Conservation (phyloP, 2,329 filamentous ascomycete species). For the Hypoxylon sp. region DNA sequence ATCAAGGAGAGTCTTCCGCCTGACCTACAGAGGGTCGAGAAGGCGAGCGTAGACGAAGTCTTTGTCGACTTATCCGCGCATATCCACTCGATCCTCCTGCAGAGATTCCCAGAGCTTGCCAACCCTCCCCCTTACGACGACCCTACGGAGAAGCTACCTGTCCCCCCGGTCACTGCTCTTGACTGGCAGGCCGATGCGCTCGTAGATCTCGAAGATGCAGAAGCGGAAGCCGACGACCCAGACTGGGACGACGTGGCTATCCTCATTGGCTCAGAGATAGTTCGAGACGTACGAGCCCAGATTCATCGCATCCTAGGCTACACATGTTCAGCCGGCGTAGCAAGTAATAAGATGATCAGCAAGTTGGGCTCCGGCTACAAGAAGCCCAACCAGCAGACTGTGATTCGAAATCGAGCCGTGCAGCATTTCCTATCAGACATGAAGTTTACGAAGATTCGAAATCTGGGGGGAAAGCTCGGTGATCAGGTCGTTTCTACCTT, state of each 20-base stretch:
- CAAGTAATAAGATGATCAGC: constrained; percentile 92
- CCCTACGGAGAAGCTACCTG: constrained; percentile 75
- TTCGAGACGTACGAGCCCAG: constrained; percentile 76
- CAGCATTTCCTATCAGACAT: constrained; percentile 82
- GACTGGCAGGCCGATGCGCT: constrained; percentile 89
- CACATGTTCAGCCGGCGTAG: constrained; percentile 91
- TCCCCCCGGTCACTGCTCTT: constrained; percentile 74
- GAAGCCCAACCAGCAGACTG: constrained; percentile 94
- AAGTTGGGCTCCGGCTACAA: constrained; percentile 92
- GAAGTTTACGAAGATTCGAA: constrained; percentile 95
- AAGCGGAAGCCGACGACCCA: constrained; percentile 81
- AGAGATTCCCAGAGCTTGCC: constrained; percentile 79
- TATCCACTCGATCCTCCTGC: constrained; percentile 78
- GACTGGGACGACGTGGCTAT: constrained; percentile 98
- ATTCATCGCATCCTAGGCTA: constrained; percentile 81
- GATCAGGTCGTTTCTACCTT: constrained; percentile 86
- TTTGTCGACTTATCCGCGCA: constrained; percentile 92
- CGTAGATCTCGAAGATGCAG: constrained; percentile 77
- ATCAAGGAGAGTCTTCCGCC: constrained; percentile 80
- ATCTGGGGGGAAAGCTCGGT: constrained; percentile 93
- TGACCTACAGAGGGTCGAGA: constrained; percentile 81
- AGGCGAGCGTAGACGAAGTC: constrained; percentile 94
- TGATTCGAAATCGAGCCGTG: constrained; percentile 88
- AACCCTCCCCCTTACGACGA: constrained; percentile 79
- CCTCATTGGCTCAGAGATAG: constrained; percentile 87